A percentile compares a stretch with the other conserved stretches of the same genome.
Evolutionary conservation across 345 rosid genomes (phyloP).

Genomic region (thale cress (Arabidopsis thaliana)): TAIR10.1 NC_003071.7:413001-413500

Average conservation of each 20-base stretch:
- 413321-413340: constrained; percentile 18
- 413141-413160: neutral
- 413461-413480: constrained; percentile 42
- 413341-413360: constrained; percentile 4
- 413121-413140: neutral
- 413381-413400: constrained; percentile 68
- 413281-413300: constrained; percentile 36
- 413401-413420: constrained; percentile 62
- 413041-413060: constrained; percentile 9
- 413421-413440: constrained; percentile 53
- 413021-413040: constrained; percentile 17
- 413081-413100: neutral
- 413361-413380: constrained; percentile 10
- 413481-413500: constrained; percentile 41
- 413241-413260: constrained; percentile 17
- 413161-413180: neutral
- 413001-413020: neutral
- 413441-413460: constrained; percentile 71
- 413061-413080: neutral
- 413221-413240: neutral
- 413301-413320: constrained; percentile 19
- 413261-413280: constrained; percentile 39
- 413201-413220: constrained; percentile 7
- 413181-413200: constrained; percentile 27
- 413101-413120: neutral